These are phyloP conservation scores for Candida sonorensis DNA, from an alignment of 805 yeast genomes.

Conservation along the genomic window DNA sequence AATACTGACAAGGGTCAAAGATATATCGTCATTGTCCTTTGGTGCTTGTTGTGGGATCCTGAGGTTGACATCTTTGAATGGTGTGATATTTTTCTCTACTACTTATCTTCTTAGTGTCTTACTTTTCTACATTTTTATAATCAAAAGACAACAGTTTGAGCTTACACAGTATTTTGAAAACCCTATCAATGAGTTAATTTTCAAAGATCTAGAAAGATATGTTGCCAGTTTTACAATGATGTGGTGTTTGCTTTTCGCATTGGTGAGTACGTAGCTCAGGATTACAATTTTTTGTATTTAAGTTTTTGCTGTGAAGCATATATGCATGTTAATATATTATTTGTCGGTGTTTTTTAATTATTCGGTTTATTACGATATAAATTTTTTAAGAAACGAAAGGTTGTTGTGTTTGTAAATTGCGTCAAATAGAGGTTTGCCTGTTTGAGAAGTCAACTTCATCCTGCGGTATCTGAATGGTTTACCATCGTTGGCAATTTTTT, in stretches of 20 bases:
- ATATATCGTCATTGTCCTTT: slow-evolving; percentile 39
- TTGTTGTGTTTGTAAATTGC: no score
- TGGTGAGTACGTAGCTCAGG: slow-evolving; percentile 30
- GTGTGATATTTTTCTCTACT: slow-evolving; percentile 37
- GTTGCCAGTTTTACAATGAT: slow-evolving; percentile 48
- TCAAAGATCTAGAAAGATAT: slow-evolving; percentile 40
- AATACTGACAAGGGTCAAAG: slow-evolving; percentile 22
- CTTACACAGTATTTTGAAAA: slow-evolving; percentile 34
- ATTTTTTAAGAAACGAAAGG: no score
- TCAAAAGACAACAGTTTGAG: slow-evolving; percentile 21
- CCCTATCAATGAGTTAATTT: slow-evolving; percentile 34
- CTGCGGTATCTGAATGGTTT: slow-evolving; percentile 5
- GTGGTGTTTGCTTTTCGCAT: slow-evolving; percentile 50
- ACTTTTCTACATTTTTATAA: slow-evolving; percentile 27
- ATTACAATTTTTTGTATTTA: not conserved
- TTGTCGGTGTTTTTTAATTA: no score
- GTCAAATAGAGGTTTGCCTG: slow-evolving; percentile 3
- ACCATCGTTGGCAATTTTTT: slow-evolving; percentile 1
- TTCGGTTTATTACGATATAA: no score
- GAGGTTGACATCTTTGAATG: slow-evolving; percentile 41
- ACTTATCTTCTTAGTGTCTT: slow-evolving; percentile 29
- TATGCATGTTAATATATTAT: no score
- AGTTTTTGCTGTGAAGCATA: not conserved
- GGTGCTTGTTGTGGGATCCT: slow-evolving; percentile 54
- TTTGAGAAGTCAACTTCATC: slow-evolving; percentile 2